Conservation (phyloP, 2,329 filamentous ascomycete genomes). For the Cladophialophora yegresii region DNA sequence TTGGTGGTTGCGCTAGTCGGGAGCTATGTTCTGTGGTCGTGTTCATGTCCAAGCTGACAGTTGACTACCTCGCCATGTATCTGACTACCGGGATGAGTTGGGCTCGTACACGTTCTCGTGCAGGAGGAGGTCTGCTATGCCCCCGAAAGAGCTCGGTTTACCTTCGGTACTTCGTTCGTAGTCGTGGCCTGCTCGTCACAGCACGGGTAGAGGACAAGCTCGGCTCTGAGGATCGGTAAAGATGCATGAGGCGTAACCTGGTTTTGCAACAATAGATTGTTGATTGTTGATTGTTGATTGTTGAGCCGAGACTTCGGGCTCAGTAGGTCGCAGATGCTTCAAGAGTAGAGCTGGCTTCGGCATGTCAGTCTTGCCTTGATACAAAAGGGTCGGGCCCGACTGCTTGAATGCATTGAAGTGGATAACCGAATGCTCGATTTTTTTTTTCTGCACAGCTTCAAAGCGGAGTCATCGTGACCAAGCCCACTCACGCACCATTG, state of each 20-base stretch:
- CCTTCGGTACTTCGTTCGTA: not conserved
- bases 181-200: not conserved
- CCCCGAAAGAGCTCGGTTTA: not conserved
- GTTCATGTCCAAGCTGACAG: not conserved
- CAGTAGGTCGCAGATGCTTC: not conserved
- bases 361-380: not conserved
- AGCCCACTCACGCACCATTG: not conserved
- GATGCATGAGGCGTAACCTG: not conserved
- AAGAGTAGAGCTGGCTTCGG: not conserved
- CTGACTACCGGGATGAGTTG: not conserved
- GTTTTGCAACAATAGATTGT: not conserved
- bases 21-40: not conserved
- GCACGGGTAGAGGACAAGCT: not conserved
- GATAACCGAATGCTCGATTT: not conserved
- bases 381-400: not conserved
- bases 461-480: slow-evolving; percentile 2
- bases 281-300: not conserved
- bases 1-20: not conserved
- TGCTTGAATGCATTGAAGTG: not conserved
- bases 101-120: not conserved
- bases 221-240: not conserved
- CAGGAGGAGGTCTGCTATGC: not conserved
- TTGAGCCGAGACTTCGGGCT: not conserved
- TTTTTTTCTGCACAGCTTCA: not conserved
- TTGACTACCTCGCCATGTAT: not conserved